Base-by-base conservation (phyloP, 2,329 filamentous ascomycete genomes). In the Lasiodiplodia sp. region DNA sequence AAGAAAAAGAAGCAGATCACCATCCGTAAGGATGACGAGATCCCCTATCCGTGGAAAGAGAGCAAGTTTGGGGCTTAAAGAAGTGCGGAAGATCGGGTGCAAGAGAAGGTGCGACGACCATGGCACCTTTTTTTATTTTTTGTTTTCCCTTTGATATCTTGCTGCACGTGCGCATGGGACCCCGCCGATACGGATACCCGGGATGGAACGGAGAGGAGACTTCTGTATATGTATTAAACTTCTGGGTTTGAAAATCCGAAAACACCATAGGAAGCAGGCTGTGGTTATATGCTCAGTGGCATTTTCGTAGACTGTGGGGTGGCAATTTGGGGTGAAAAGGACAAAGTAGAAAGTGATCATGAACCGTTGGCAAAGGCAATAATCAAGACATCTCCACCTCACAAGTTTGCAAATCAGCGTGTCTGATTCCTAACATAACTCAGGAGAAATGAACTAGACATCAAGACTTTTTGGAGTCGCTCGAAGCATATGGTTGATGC, bases 1-100 rank as follows among this genome's bases (percentile, higher is more conserved):
- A 97, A 97, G 86, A 96, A 93, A 87, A 92, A 91, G 86, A 91
- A 90, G 78, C 93, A 94, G 84, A 88, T 97, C 72, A 96, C 91
- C 88, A 84, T 92, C 76, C 88, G 92, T 76, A 97, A 96, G 85
- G 92, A 93, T 78, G 92, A 94, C 77, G 86, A 89, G 66, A 83
- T 94, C 23, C 84, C 82, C 70, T 91, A 89, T 76, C 89, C 89
- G 6, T 89, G 83, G 77, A 89, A 88, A 79, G 66, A 68, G 66
- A 60, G 55, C 40, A 67, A 67, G 65, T 67, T 67, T 40, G 52
- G 16, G 37, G 52, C 12, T 47, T 64, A 49, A 52, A 40, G 31
- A 34, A 34, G 31, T 10, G 44, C 18, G 44, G 44, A n/a, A n/a
- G 12, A 8, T 47, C 18, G 40, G 16, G 40, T 44, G n/a, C 3